Percentiles rank a stretch among this genome's conserved stretches.
These are phyloP conservation scores for Ajuga reptans DNA, from an alignment of 305 asterid genomes.

Conservation along the genomic window DNA sequence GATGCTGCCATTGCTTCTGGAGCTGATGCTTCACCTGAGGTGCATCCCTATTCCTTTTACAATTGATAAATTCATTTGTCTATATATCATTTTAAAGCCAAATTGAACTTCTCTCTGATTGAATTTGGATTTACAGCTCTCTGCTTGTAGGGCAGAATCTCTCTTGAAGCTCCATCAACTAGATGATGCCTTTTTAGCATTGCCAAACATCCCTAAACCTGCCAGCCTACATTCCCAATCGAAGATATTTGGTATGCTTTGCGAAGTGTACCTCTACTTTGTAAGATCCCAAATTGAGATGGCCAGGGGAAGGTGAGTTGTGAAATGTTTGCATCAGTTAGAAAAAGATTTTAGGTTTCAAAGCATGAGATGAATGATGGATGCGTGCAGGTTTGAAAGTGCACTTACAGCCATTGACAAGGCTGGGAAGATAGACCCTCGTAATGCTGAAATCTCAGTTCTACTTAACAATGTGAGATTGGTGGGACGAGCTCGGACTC, in stretches of 20 bases:
- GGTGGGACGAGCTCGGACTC: slow-evolving; percentile 72
- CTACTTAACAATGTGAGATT: slow-evolving; percentile 45
- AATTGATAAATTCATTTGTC: neutral
- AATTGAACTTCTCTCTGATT: slow-evolving; percentile 13
- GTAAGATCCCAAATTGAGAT: slow-evolving; percentile 69
- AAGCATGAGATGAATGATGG: slow-evolving; percentile 19
- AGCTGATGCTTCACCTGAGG: slow-evolving; percentile 80
- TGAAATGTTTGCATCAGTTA: neutral
- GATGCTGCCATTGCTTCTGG: slow-evolving; percentile 80
- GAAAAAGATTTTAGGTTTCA: neutral
- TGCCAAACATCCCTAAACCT: slow-evolving; percentile 43
- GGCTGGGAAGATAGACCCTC: slow-evolving; percentile 59
- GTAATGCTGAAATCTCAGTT: slow-evolving; percentile 47
- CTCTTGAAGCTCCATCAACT: slow-evolving; percentile 68
- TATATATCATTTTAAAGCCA: neutral
- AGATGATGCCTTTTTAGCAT: slow-evolving; percentile 46
- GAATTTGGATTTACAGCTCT: slow-evolving; percentile 56
- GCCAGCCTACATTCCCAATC: slow-evolving; percentile 28
- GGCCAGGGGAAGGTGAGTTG: slow-evolving; percentile 71
- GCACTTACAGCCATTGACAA: slow-evolving; percentile 57
- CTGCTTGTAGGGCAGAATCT: slow-evolving; percentile 83
- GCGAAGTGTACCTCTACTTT: slow-evolving; percentile 57
- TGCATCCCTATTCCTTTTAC: neutral
- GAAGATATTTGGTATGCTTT: slow-evolving; percentile 56
- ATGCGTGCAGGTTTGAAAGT: slow-evolving; percentile 57